These are phyloP conservation scores for Schoenoplectus triqueter DNA, from an alignment of 202 grass and related monocot genomes.

Conservation along the genomic window DNA sequence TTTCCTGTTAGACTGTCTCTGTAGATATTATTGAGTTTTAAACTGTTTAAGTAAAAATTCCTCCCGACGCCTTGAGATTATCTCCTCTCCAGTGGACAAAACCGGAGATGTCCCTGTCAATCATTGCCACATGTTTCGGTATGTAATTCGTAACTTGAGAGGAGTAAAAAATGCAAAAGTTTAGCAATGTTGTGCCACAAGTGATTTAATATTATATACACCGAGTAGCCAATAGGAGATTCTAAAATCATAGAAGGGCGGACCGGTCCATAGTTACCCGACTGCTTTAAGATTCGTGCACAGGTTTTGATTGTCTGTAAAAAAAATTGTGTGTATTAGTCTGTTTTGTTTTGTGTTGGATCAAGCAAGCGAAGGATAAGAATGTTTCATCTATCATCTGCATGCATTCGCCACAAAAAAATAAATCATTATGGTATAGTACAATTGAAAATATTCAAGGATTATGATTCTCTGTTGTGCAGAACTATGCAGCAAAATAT, in stretches of 20 bases:
- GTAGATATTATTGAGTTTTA: too few species aligned
- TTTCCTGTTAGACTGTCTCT: too few species aligned
- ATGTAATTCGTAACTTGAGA: background rate
- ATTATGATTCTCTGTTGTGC: too few species aligned
- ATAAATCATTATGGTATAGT: background rate
- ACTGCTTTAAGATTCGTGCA: background rate
- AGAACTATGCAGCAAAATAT: too few species aligned
- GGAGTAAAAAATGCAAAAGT: background rate
- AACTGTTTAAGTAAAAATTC: too few species aligned
- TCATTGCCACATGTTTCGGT: background rate
- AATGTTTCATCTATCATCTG: background rate
- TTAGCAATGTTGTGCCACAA: background rate
- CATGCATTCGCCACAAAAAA: conserved; percentile 13
- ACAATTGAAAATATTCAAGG: too few species aligned
- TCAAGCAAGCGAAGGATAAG: background rate
- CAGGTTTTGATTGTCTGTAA: background rate
- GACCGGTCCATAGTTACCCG: too few species aligned
- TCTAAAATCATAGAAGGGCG: too few species aligned
- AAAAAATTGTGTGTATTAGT: background rate
- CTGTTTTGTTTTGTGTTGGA: background rate
- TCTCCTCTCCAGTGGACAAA: conserved; percentile 10
- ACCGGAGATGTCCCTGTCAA: background rate
- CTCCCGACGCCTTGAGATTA: background rate
- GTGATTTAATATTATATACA: too few species aligned
- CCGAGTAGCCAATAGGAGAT: too few species aligned